Evolutionary conservation across 2,329 filamentous ascomycete species (phyloP), one percentile per base, ranked within the genome.

Genomic region (Colletotrichum eremochloae): DNA sequence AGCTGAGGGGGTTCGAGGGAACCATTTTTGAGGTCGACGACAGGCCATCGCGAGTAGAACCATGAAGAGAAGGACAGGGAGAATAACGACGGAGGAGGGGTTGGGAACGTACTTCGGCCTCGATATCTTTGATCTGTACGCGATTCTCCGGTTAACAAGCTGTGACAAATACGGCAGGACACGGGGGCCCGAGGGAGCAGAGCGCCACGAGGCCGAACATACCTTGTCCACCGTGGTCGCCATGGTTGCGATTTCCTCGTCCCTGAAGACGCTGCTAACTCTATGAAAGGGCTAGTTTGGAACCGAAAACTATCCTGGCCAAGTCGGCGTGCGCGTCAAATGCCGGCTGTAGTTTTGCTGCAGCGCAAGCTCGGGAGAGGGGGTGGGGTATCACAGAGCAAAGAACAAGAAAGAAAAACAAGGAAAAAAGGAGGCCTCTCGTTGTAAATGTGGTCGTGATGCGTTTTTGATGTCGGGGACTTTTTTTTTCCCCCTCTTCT

Each of bases 191-290:
- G 3, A 8, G 7, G 7, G 15, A 38, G 2, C 18, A 31, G 44
- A 42, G 11, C n/a, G n/a, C 31, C 29, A 56, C 29, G 38, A 52
- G 29, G 36, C 42, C 29, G 38, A 48, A 79, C 88, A 77, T 81
- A 94, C 94, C 93, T 98, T 98, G 79, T 98, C 96, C 82, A 98
- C 95, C 53, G 96, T 98, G 74, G 96, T 98, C 88, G 96, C 89
- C 96, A 98, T 98, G 79, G 83, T 93, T 87, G 81, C 81, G 78
- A 75, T 74, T 40, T 70, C 72, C 33, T 50, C 46, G 67, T 72
- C 58, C 46, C 50, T 24, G 72, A 58, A 60, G 60, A 50, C 53
- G 52, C 48, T 60, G 31, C 42, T 68, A 50, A 50, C 33, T 31
- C 33, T 33, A 50, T 56, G 40, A n/a, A 58, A 38, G 42, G 62